These are phyloP conservation scores for Sparassis latifolia DNA, from an alignment of 1,284 basidiomycete species.

Conservation along the genomic window DNA sequence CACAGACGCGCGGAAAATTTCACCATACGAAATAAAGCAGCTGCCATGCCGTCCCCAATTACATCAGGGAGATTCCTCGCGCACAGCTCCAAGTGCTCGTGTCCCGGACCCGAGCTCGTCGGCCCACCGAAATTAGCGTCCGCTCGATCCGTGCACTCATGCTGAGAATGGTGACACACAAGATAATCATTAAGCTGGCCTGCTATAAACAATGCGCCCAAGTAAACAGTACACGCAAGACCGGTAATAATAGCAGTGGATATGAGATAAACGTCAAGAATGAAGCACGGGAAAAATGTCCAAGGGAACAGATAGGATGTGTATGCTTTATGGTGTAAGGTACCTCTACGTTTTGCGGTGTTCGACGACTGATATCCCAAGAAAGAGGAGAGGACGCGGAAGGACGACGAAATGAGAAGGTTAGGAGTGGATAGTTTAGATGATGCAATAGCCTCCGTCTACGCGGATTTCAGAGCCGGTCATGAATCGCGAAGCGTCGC, in stretches of 20 bases:
- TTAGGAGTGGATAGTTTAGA: conserved; percentile 33
- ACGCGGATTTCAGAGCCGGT: conserved; percentile 82
- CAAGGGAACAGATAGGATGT: too few species aligned
- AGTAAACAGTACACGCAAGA: not conserved
- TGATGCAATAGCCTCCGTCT: conserved; percentile 78
- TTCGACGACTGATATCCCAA: not conserved
- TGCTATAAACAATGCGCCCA: not conserved
- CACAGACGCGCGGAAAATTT: too few species aligned
- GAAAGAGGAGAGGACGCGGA: not conserved
- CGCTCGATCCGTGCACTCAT: too few species aligned
- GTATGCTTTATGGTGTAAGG: not conserved
- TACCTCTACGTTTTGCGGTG: conserved; percentile 2
- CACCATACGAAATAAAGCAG: too few species aligned
- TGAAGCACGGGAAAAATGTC: not conserved
- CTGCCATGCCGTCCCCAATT: too few species aligned
- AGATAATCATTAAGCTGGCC: not conserved
- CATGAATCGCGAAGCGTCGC: conserved; percentile 82
- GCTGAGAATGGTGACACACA: not conserved
- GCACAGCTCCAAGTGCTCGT: too few species aligned
- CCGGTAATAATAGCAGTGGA: not conserved
- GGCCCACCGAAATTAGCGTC: too few species aligned
- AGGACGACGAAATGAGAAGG: not conserved
- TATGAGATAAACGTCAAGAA: not conserved
- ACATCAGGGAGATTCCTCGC: too few species aligned
- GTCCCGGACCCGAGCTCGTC: too few species aligned